These are phyloP conservation scores for Tricharina praecox DNA, from an alignment of 495 filamentous ascomycete species.

Conservation along the genomic window DNA sequence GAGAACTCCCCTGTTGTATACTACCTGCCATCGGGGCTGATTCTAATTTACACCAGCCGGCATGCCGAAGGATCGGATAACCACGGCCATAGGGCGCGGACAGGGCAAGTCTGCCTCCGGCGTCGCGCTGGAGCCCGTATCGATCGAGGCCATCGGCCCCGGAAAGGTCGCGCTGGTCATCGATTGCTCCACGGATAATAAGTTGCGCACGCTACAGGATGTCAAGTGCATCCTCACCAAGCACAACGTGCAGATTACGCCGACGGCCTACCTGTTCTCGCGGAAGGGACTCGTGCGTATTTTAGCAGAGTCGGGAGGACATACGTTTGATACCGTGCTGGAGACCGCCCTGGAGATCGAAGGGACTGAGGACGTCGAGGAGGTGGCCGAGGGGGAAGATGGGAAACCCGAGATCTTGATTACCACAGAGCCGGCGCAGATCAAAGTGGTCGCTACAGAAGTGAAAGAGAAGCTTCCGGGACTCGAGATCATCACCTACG, in stretches of 20 bases:
- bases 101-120: constrained; percentile 64
- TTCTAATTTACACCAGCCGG: constrained; percentile 34
- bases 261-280: constrained; percentile 70
- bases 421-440: constrained; percentile 55
- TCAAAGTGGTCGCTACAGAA: constrained; percentile 44
- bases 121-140: constrained; percentile 52
- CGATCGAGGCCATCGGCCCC: constrained; percentile 68
- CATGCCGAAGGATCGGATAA: constrained; percentile 68
- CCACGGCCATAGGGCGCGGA: constrained; percentile 67
- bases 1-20: constrained; percentile 10
- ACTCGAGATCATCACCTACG: constrained; percentile 48
- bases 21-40: neutral
- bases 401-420: constrained; percentile 38
- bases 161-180: constrained; percentile 55
- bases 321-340: constrained; percentile 57
- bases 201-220: constrained; percentile 52
- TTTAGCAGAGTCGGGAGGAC: constrained; percentile 39
- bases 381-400: constrained; percentile 42
- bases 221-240: constrained; percentile 51
- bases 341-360: constrained; percentile 66
- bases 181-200: constrained; percentile 58
- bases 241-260: constrained; percentile 45
- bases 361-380: constrained; percentile 63
- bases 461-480: constrained; percentile 37
- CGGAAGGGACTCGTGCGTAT: constrained; percentile 46